Evolutionary conservation across 805 yeast genomes (phyloP), one percentile per base, ranked within the genome.

Genomic region (Vanderwaltozyma verrucispora): DNA sequence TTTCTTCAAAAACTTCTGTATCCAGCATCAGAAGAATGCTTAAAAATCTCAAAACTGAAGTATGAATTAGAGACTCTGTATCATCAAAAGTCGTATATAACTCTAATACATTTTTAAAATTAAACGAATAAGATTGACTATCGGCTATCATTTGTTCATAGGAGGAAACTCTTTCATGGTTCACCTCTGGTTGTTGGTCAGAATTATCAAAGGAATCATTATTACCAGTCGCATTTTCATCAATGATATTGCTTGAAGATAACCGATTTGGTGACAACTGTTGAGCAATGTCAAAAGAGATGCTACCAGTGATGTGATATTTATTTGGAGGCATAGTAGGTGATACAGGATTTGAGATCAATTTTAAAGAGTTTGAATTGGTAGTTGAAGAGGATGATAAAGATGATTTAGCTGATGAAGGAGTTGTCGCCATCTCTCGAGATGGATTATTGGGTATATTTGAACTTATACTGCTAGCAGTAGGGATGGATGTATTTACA

Each of bases 61-160:
- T 46, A 33, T 54, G 54, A 2, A 57, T 48, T 28, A 52, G 31
- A 2, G 53, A 49, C 35, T 58, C 63, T 11, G 44, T 31, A 10
- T 48, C 56, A 28, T 50, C 54, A 27, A 50, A 46, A 18, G 45
- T 43, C 3, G 50, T 45, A 33, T 48, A 54, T 9, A 54, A 36
- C 5, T 52, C 55, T 12, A 54, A 34, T n/a, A 50, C 43, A 32
- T 50, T 53, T 28, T 41, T 38, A 25, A 48, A 31, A 28, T 36
- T 35, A 5, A 33, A 31, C 15, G 19, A 14, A 25, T 36, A 15
- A 6, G 21, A 15, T 14, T 29, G 14, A 23, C 9, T 4, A 5
- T 28, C 5, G 4, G 18, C 5, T 9, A 11, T 15, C 18, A 5
- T 14, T 28, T 14, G 16, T 17, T 29, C 31, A 6, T 5, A 17